Evolutionary conservation across 257 asterid genomes (phyloP), one percentile per base, ranked within the genome.

Genomic region (Marsdenia floribunda): DNA sequence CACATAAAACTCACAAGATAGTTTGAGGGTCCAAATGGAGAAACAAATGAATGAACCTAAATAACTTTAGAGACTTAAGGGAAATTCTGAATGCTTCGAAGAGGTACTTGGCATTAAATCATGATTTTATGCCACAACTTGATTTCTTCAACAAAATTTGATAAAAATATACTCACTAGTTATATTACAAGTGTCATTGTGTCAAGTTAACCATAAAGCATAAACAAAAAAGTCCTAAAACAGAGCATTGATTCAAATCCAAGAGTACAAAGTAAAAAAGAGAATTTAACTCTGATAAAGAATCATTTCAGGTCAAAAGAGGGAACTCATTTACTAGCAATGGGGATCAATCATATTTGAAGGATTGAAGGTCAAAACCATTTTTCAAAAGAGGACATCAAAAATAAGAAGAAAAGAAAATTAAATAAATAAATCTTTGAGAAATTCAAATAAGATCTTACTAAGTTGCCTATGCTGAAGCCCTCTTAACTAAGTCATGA

Each of bases 1-100:
- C 35, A 18, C 12, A 40, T 10, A 42, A 15, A 53, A 53, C 59
- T 53, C 59, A 53, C n/a, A 53, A 22, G 37, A 57, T 4, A 58
- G 55, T 49, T 11, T 10, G 24, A 68, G 49, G 54, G 42, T 55
- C 50, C 24, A 71, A 68, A 21, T 42, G 26, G n/a, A 37, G 55
- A 67, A 75, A 65, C 37, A 40, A 75, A 22, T 40, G 50, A 49
- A 15, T 10, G 47, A 44, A 75, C 24, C 73, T 4, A 44, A 65
- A 15, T 21, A 10, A 40, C 7, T 15, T 5, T 16, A 21, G 54
- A 35, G 63, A 16, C 60, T 42, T 44, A 76, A 44, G 50, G 60
- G 26, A 42, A 16, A 54, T 55, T 18, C 29, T 19, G 22, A 9
- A 63, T 8, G 33, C 61, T 13, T 29, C 8, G 3, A 15, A 16